These are phyloP conservation scores for Mycena sp. DNA, from an alignment of 1,284 basidiomycete genomes.

Conservation along the genomic window DNA sequence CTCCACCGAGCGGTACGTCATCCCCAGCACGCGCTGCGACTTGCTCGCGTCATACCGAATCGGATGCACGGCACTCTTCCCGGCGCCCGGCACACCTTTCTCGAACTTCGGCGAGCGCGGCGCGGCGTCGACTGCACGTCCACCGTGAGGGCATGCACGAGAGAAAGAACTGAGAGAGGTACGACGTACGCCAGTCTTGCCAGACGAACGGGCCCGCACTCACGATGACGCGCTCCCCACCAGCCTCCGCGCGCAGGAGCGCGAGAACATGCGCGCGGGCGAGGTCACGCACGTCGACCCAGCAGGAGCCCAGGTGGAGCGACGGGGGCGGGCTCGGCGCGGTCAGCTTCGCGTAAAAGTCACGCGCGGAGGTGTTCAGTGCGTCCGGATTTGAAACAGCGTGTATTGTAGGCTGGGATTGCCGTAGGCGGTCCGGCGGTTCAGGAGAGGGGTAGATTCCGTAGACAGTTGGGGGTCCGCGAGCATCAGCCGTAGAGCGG, in stretches of 20 bases:
- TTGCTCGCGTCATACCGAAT: conserved; percentile 46
- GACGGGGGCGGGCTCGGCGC: conserved; percentile 1
- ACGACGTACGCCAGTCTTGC: conserved; percentile 45
- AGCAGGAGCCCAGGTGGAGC: conserved; percentile 34
- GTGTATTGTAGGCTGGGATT: conserved; percentile 46
- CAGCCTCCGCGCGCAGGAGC: conserved; percentile 52
- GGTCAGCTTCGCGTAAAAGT: conserved; percentile 38
- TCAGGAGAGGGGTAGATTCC: too few species aligned
- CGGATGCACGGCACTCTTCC: conserved; percentile 39
- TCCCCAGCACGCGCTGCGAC: conserved; percentile 52
- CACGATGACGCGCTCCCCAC: conserved; percentile 60
- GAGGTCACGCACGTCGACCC: conserved; percentile 69
- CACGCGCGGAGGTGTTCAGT: conserved; percentile 39
- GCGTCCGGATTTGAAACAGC: conserved; percentile 30
- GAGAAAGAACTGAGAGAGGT: not conserved
- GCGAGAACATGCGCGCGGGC: conserved; percentile 62
- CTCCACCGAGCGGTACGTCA: conserved; percentile 52
- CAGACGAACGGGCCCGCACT: conserved; percentile 38
- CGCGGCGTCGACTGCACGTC: conserved; percentile 39
- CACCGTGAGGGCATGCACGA: not conserved
- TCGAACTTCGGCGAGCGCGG: conserved; percentile 38
- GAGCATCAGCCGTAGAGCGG: too few species aligned
- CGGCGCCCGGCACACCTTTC: conserved; percentile 43
- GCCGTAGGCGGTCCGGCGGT: too few species aligned
- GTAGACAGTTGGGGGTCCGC: too few species aligned